phyloP scores from a whole-genome alignment of 1,284 basidiomycete species.

The Sphagnurus paluster region DNA sequence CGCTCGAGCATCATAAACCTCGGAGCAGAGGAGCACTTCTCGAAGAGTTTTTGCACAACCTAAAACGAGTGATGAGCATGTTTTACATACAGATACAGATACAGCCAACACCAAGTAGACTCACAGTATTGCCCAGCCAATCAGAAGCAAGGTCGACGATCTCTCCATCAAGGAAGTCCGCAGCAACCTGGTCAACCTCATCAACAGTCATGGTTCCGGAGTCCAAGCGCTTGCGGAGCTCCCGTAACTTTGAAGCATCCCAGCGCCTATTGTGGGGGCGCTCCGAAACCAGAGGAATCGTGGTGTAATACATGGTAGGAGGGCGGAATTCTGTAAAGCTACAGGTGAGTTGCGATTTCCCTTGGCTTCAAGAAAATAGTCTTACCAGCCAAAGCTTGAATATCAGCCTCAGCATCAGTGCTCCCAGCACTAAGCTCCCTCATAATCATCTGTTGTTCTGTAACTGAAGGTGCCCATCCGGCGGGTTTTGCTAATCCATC shows the following conservation, averaged over 20 bases:
- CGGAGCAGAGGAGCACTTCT: constrained; percentile 78
- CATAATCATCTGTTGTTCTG: constrained; percentile 96
- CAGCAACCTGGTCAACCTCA: constrained; percentile 89
- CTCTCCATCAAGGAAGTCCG: constrained; percentile 87
- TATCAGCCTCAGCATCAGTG: constrained; percentile 77
- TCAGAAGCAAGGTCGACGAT: constrained; percentile 96
- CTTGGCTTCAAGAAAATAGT: constrained; percentile 1
- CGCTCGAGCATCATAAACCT: constrained; percentile 92
- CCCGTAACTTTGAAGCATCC: constrained; percentile 93
- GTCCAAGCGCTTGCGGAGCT: constrained; percentile 90
- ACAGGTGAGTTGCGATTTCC: constrained; percentile 9
- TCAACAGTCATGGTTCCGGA: constrained; percentile 80
- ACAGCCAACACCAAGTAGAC: too few species aligned
- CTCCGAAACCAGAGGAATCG: constrained; percentile 85
- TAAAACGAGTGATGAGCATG: constrained; percentile 30
- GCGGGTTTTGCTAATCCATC: constrained; percentile 60
- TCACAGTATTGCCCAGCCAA: constrained; percentile 97
- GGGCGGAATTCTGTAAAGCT: constrained; percentile 72
- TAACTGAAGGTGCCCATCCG: constrained; percentile 68
- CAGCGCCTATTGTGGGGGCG: constrained; percentile 83
- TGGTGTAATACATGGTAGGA: constrained; percentile 91
- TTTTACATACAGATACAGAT: not conserved
- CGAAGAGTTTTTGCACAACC: constrained; percentile 97
- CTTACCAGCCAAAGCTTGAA: constrained; percentile 81
- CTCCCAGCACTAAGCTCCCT: constrained; percentile 83